A percentile compares a stretch with the other conserved stretches of the same genome.
phyloP scores from a whole-genome alignment of 2,329 filamentous ascomycete species.

The Diaporthe vexans region DNA sequence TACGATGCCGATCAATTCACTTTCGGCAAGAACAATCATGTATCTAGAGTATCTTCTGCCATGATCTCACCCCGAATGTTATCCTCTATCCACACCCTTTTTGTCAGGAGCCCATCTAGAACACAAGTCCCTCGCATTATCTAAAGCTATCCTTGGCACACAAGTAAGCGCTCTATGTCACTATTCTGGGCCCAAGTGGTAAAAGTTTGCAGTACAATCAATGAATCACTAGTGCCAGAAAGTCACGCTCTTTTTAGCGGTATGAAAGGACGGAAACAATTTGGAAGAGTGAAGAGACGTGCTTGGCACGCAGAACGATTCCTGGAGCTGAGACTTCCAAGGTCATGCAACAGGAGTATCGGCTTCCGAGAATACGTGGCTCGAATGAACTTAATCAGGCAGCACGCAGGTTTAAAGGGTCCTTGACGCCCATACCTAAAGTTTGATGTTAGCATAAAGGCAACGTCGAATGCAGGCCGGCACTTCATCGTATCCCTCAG shows the following conservation, averaged over 20 bases:
- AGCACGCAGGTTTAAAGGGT: too few species aligned
- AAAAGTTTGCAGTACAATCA: neutral
- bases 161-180: too few species aligned
- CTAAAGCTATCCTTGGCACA: too few species aligned
- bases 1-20: neutral
- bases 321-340: neutral
- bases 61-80: neutral
- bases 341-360: neutral
- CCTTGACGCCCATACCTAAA: too few species aligned
- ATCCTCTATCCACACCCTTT: neutral
- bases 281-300: neutral
- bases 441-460: too few species aligned
- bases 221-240: neutral
- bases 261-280: neutral
- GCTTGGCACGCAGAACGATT: too few species aligned
- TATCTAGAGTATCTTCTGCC: neutral
- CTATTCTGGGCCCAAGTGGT: too few species aligned
- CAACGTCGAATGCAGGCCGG: neutral
- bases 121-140: too few species aligned
- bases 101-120: neutral
- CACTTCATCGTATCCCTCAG: too few species aligned
- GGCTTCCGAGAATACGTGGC: neutral
- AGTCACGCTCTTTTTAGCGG: neutral
- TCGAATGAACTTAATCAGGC: too few species aligned
- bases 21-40: neutral